These are phyloP conservation scores for Calonectria leucothoes DNA, from an alignment of 2,329 filamentous ascomycete species.

Conservation along the genomic window DNA sequence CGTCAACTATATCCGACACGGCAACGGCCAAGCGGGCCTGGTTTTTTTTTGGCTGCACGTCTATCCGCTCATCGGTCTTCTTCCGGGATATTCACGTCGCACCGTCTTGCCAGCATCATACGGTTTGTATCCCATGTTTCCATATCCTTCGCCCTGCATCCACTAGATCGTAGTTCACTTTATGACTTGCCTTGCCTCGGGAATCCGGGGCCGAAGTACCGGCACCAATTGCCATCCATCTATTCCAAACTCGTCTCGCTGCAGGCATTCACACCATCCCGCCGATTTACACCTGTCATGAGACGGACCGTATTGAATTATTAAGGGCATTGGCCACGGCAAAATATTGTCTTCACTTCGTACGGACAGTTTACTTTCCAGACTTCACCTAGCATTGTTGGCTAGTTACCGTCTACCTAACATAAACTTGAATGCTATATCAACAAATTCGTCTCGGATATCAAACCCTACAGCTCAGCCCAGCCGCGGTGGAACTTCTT, in stretches of 20 bases:
- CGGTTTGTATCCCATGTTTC: background rate
- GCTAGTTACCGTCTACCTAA: constrained; percentile 20
- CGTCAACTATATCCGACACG: background rate
- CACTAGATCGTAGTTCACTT: background rate
- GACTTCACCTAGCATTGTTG: constrained; percentile 10
- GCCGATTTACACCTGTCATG: background rate
- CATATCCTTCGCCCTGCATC: background rate
- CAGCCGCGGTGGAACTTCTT: background rate
- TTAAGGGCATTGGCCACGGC: background rate
- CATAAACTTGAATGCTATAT: constrained; percentile 5
- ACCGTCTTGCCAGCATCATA: background rate
- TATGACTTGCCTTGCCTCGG: constrained; percentile 5
- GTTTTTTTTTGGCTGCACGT: constrained; percentile 1
- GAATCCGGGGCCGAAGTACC: constrained; percentile 33
- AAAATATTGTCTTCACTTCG: background rate
- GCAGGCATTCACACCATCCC: background rate
- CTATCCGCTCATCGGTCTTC: background rate
- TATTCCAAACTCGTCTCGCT: constrained; percentile 4
- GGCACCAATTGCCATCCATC: background rate
- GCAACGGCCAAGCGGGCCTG: background rate
- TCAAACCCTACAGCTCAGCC: background rate
- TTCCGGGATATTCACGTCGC: constrained; percentile 1
- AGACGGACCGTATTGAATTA: background rate
- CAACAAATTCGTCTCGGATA: constrained; percentile 9
- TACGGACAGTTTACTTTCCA: background rate